Percentiles rank a stretch among this genome's conserved stretches.
These are phyloP conservation scores for Mycena chlorophos DNA, from an alignment of 768 basidiomycete genomes.

Conservation along the genomic window DNA sequence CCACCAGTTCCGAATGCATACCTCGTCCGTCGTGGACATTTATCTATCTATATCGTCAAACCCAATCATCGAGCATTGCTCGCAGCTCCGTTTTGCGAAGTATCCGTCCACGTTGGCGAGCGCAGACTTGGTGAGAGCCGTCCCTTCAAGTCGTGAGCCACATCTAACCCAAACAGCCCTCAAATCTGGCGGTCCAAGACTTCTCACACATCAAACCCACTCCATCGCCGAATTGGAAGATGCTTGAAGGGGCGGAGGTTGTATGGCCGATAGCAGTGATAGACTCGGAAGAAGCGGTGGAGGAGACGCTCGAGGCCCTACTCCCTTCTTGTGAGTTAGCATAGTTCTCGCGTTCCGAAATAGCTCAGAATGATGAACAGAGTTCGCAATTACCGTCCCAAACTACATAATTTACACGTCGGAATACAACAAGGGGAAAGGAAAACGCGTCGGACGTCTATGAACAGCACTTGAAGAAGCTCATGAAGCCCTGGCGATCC, in stretches of 20 bases:
- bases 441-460: not conserved
- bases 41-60: constrained; percentile 68
- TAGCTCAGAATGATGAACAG: not conserved
- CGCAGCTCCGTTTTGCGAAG: constrained; percentile 56
- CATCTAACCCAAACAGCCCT: constrained; percentile 25
- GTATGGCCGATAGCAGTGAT: constrained; percentile 25
- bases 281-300: constrained; percentile 16
- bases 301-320: constrained; percentile 7
- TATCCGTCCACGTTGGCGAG: constrained; percentile 51
- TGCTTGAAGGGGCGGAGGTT: constrained; percentile 22
- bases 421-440: no score
- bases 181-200: constrained; percentile 65
- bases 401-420: no score
- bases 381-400: not conserved
- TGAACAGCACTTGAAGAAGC: not conserved
- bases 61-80: constrained; percentile 81
- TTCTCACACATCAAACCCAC: constrained; percentile 81
- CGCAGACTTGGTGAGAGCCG: constrained; percentile 9
- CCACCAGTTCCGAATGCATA: constrained; percentile 83
- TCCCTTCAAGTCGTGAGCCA: not conserved
- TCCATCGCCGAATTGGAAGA: constrained; percentile 76
- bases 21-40: constrained; percentile 61
- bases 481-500: not conserved
- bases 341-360: not conserved
- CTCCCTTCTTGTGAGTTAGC: not conserved